Base-by-base conservation (phyloP, 2,329 filamentous ascomycete genomes). In the Aspergillaceae sp. region DNA sequence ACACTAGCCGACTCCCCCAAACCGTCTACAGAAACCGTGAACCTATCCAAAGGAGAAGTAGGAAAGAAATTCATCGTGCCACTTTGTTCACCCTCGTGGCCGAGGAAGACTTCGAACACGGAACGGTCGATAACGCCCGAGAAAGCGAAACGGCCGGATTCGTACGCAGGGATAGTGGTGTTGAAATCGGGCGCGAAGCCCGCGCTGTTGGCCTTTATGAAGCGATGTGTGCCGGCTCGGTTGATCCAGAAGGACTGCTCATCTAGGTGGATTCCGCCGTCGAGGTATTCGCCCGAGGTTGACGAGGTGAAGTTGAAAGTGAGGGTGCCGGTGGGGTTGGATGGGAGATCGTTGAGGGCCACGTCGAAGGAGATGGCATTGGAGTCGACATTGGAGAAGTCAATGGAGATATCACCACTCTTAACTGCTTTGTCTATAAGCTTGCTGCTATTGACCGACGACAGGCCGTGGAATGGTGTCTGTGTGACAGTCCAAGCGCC, bases 131-230 rank as follows among this genome's bases (percentile, higher is more conserved):
- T 65, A 2, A 80, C 66, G 1, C 72, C 73, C 42, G 72, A 70
- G 32, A 80, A 59, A 48, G 55, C 52, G 61, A 68, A 72, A 0
- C 56, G 55, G 9, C 64, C 66, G 5, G 48, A 46, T n/a, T 49
- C 46, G 4, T 47, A 41, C n/a, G 54, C 40, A 5, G 61, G 41
- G 38, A 62, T 47, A 6, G 49, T 52, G n/a, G 54, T 58, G 51
- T 62, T 61, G 56, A 80, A 77, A 51, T 76, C 75, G 50, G 79
- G 73, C 0, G 74, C 78, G 58, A 79, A 79, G 61, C 75, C 77
- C 1, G 71, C 66, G 50, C 77, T 76, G 10, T 74, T 37, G n/a
- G 35, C 9, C 3, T 8, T 10, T 4, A 48, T 69, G 54, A 76
- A 79, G 2, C 74, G 76, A 11, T 63, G 57, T 5, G 74, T 66